Conservation (phyloP, 306 rosid species). For the Oxytropis ochrocephala region DNA sequence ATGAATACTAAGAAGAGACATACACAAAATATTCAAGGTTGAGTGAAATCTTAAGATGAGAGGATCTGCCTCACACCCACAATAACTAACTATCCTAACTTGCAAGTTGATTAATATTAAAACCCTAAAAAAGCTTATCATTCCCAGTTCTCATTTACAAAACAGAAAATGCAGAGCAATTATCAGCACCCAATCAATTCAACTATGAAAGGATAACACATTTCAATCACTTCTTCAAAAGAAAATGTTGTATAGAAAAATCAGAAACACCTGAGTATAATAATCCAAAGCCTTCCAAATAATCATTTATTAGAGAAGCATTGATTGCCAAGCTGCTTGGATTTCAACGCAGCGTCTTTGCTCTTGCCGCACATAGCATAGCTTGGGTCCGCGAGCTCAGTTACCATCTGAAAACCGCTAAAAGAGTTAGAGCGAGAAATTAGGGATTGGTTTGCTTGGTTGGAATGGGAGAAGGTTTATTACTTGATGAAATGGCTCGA, state of each 20-base stretch:
- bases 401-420: conserved; percentile 33
- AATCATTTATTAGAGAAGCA: conserved; percentile 51
- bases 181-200: neutral
- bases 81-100: no score
- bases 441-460: neutral
- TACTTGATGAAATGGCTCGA: conserved; percentile 63
- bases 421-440: neutral
- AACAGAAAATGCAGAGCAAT: neutral
- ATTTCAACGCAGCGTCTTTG: conserved; percentile 52
- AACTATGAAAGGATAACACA: neutral
- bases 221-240: neutral
- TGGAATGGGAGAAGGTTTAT: neutral
- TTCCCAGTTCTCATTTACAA: neutral
- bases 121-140: no score
- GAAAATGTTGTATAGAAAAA: no score
- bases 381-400: conserved; percentile 48
- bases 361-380: conserved; percentile 64
- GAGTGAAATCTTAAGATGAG: no score
- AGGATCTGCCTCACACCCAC: no score
- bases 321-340: conserved; percentile 60
- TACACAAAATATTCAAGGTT: no score
- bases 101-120: no score
- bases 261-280: conserved; percentile 54
- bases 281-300: conserved; percentile 42
- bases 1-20: no score